Conservation (phyloP, 75 land plant species). For the Adiantum capillusveneris region DNA sequence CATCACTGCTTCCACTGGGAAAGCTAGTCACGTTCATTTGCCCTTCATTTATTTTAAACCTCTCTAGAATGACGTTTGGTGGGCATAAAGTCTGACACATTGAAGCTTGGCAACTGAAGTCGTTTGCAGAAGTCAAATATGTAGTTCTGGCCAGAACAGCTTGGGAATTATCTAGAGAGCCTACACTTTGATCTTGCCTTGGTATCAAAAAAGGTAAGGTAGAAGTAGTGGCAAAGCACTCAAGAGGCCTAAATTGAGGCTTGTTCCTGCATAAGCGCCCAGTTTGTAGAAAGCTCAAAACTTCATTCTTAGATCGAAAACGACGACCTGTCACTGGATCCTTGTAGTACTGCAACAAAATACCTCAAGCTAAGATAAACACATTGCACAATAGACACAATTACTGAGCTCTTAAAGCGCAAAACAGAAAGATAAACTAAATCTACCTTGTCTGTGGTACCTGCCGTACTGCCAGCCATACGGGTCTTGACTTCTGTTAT, state of each 20-base stretch:
- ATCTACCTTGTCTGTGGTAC: constrained; percentile 25
- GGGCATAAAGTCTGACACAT: too few relatives aligned
- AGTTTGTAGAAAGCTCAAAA: constrained; percentile 11
- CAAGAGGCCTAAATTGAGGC: not conserved
- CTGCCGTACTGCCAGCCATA: constrained; percentile 17
- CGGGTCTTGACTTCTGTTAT: constrained; percentile 19
- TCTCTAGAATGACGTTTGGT: too few relatives aligned
- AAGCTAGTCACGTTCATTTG: too few relatives aligned
- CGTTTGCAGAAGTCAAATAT: not conserved
- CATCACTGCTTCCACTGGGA: too few relatives aligned
- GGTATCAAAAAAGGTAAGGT: not conserved
- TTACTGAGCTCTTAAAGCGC: not conserved
- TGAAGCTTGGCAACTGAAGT: not conserved
- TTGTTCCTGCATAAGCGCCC: constrained; percentile 7
- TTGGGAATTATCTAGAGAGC: not conserved
- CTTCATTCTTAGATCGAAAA: constrained; percentile 25
- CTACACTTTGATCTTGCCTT: not conserved
- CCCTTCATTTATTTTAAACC: too few relatives aligned
- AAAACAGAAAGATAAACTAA: not conserved
- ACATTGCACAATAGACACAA: not conserved
- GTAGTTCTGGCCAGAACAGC: not conserved
- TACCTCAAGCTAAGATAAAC: too few relatives aligned
- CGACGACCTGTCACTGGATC: constrained; percentile 15
- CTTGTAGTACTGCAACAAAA: constrained; percentile 22
- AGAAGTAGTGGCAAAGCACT: not conserved